A percentile compares a stretch with the other conserved stretches of the same genome.
Evolutionary conservation across 306 rosid genomes (phyloP).

Genomic region (Echinosophora koreensis): DNA sequence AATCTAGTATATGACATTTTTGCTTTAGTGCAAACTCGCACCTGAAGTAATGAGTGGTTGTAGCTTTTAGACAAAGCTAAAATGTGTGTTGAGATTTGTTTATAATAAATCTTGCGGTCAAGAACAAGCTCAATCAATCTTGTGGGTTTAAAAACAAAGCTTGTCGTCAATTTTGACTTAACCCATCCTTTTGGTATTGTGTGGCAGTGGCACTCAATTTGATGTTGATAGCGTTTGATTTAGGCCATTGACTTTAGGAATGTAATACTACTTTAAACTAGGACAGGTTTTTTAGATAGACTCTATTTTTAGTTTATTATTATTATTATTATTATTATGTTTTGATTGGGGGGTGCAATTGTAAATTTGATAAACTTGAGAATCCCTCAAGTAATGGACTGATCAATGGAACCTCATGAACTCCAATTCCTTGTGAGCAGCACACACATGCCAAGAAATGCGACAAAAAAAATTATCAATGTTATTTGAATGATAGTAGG

Average conservation of each 20-base stretch:
- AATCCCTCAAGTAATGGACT: neutral
- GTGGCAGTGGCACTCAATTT: conserved; percentile 35
- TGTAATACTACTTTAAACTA: conserved; percentile 9
- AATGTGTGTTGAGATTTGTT: conserved; percentile 1
- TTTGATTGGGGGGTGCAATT: neutral
- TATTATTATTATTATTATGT: neutral
- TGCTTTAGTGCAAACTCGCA: conserved; percentile 6
- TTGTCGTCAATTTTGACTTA: conserved; percentile 16
- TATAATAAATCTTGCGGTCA: conserved; percentile 4
- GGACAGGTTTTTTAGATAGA: neutral
- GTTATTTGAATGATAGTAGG: conserved; percentile 38
- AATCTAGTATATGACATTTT: too few relatives aligned
- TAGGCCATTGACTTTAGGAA: neutral
- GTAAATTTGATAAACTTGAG: neutral
- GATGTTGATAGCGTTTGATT: conserved; percentile 6
- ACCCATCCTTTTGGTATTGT: conserved; percentile 11
- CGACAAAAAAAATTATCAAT: neutral
- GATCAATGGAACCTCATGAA: neutral
- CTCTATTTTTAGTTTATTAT: neutral
- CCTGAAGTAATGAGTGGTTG: conserved; percentile 15
- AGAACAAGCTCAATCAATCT: conserved; percentile 27
- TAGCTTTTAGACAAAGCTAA: conserved; percentile 35
- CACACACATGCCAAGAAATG: conserved; percentile 7
- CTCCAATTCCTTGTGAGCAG: neutral
- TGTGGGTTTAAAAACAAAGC: conserved; percentile 9